Percentiles rank a stretch among this genome's conserved stretches.
Evolutionary conservation across 768 basidiomycete species (phyloP).

Genomic region (Kwoniella mangroviensis): DNA sequence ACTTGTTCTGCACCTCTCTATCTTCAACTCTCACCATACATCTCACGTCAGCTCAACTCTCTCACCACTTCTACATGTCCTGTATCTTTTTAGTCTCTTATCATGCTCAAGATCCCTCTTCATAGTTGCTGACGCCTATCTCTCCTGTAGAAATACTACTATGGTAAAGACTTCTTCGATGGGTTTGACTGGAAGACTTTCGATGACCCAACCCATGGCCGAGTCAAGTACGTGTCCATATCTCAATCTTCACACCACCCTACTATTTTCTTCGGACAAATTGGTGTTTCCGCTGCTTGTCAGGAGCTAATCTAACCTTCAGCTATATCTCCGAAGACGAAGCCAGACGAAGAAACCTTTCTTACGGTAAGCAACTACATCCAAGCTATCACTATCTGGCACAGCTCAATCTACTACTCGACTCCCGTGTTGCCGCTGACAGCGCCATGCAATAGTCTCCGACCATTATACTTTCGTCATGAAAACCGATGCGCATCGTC

Average conservation of each 20-base stretch:
- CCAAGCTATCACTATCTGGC: too few species aligned
- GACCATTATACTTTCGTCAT: conserved; percentile 21
- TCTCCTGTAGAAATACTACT: conserved; percentile 13
- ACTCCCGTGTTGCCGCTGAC: background rate
- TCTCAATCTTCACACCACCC: background rate
- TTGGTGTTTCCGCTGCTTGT: background rate
- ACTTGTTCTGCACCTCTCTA: background rate
- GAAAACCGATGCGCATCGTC: conserved; percentile 11
- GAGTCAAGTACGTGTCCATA: conserved; percentile 22
- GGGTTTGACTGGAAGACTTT: conserved; percentile 26
- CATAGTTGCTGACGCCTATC: background rate
- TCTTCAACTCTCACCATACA: background rate
- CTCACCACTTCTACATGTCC: background rate
- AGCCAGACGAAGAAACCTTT: conserved; percentile 14
- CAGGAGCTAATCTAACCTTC: background rate
- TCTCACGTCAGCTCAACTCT: conserved; percentile 14
- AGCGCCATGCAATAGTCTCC: background rate
- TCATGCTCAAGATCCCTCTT: background rate
- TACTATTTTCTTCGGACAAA: background rate
- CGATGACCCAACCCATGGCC: conserved; percentile 27
- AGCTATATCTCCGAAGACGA: conserved; percentile 15
- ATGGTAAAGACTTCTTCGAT: conserved; percentile 22
- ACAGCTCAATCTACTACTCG: background rate
- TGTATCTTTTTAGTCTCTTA: background rate
- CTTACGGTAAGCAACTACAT: conserved; percentile 5